A percentile compares a stretch with the other conserved stretches of the same genome.
phyloP scores from a whole-genome alignment of 2,329 filamentous ascomycete species.

The Pyrenophora seminiperda region DNA sequence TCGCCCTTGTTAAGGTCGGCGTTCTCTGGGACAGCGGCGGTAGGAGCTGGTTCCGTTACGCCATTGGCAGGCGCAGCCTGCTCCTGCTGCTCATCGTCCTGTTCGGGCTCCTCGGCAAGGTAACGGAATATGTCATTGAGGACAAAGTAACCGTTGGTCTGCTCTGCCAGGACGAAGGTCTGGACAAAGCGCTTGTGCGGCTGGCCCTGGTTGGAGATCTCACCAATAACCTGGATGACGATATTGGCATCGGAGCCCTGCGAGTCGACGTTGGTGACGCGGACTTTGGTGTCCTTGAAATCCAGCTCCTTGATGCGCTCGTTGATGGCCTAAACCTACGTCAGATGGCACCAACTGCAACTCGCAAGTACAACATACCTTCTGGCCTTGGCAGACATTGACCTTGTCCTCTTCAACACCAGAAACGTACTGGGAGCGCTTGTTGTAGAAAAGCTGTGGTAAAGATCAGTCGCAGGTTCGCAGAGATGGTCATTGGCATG shows the following conservation, averaged over 20 bases:
- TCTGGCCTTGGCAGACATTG: slow-evolving; percentile 82
- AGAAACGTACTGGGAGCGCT: slow-evolving; percentile 92
- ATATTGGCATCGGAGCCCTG: slow-evolving; percentile 93
- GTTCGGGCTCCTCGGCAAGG: slow-evolving; percentile 82
- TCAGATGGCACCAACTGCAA: slow-evolving; percentile 3
- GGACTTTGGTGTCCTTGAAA: slow-evolving; percentile 97
- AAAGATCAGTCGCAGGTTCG: slow-evolving; percentile 25
- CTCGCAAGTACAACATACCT: slow-evolving; percentile 63
- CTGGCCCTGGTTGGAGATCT: slow-evolving; percentile 91
- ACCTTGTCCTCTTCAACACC: slow-evolving; percentile 89
- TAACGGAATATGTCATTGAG: slow-evolving; percentile 98
- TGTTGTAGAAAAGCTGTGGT: slow-evolving; percentile 83
- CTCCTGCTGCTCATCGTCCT: slow-evolving; percentile 56
- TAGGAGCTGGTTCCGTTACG: slow-evolving; percentile 49
- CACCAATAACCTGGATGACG: slow-evolving; percentile 96
- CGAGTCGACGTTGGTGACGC: slow-evolving; percentile 96
- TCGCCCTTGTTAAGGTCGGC: slow-evolving; percentile 40
- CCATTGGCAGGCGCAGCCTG: slow-evolving; percentile 44
- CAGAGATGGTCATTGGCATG: background rate
- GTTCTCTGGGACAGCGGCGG: slow-evolving; percentile 39
- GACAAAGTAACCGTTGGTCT: slow-evolving; percentile 96
- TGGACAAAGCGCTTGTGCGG: slow-evolving; percentile 96
- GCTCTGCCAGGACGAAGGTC: slow-evolving; percentile 94
- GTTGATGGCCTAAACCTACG: slow-evolving; percentile 74
- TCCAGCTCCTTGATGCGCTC: slow-evolving; percentile 92